Conservation (phyloP, 441 rosid genomes). For the Adansonia gregorii region DNA sequence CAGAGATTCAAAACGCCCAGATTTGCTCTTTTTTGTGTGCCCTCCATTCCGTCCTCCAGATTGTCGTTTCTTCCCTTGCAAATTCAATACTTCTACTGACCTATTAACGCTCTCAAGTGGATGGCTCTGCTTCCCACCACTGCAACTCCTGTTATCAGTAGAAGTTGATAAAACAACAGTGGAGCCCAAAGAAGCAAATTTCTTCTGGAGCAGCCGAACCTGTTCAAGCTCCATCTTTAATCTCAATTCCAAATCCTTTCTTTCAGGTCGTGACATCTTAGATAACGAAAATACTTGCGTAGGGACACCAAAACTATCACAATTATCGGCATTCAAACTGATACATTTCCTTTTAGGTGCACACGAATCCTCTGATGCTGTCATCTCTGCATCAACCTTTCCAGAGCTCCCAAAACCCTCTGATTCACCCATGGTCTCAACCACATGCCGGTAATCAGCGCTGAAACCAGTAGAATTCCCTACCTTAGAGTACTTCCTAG, state of each 20-base stretch:
- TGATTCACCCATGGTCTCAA: conserved; percentile 68
- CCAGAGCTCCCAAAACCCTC: conserved; percentile 76
- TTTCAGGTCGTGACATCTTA: conserved; percentile 64
- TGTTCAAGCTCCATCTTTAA: conserved; percentile 76
- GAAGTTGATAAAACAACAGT: conserved; percentile 51
- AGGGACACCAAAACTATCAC: conserved; percentile 53
- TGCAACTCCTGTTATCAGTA: conserved; percentile 59
- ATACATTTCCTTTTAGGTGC: conserved; percentile 65
- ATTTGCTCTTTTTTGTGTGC: conserved; percentile 44
- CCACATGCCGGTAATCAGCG: conserved; percentile 61
- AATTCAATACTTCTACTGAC: conserved; percentile 35
- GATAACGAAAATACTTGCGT: conserved; percentile 61
- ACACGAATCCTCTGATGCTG: conserved; percentile 61
- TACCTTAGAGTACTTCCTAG: conserved; percentile 65
- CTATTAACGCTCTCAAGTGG: background rate
- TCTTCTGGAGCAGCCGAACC: conserved; percentile 63
- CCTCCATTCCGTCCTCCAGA: conserved; percentile 52
- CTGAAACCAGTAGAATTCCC: conserved; percentile 65
- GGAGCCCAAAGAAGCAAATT: conserved; percentile 47
- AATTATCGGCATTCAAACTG: conserved; percentile 52
- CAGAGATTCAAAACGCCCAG: conserved; percentile 38
- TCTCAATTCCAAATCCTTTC: conserved; percentile 55
- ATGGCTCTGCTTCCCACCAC: conserved; percentile 14
- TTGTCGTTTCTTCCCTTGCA: conserved; percentile 55
- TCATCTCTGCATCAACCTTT: conserved; percentile 52